A percentile compares a stretch with the other conserved stretches of the same genome.
Evolutionary conservation across 352 stramenopile genomes (phyloP).

Genomic region (Globisporangium orthogonon): DNA sequence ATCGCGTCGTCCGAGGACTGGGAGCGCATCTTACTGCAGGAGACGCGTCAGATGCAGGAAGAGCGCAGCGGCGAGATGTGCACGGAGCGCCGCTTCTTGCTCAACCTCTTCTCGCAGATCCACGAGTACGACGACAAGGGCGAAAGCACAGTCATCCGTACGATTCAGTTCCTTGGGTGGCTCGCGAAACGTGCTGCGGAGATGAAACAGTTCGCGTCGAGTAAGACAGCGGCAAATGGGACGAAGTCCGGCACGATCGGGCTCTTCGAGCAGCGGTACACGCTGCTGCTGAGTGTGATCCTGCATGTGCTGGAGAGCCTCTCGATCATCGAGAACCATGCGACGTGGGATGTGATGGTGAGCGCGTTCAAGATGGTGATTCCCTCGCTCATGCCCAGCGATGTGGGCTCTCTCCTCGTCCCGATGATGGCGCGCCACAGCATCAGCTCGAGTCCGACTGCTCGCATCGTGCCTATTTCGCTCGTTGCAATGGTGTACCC

Average conservation of each 20-base stretch:
- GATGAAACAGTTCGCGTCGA: constrained; percentile 47
- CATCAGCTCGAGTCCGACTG: constrained; percentile 78
- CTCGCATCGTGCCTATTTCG: constrained; percentile 75
- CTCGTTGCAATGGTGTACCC: constrained; percentile 75
- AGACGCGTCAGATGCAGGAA: constrained; percentile 56
- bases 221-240: constrained; percentile 15
- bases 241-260: constrained; percentile 12
- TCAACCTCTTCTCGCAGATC: constrained; percentile 82
- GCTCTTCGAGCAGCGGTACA: constrained; percentile 43
- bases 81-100: constrained; percentile 65
- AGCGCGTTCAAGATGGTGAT: constrained; percentile 76
- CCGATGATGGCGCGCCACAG: constrained; percentile 80
- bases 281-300: constrained; percentile 66
- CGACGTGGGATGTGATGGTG: constrained; percentile 87
- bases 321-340: constrained; percentile 87
- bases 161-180: constrained; percentile 79
- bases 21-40: constrained; percentile 46
- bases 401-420: constrained; percentile 59
- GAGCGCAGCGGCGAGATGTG: constrained; percentile 65
- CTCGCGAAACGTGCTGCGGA: constrained; percentile 60
- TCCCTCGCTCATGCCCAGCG: constrained; percentile 42
- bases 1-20: constrained; percentile 40
- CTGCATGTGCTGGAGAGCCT: constrained; percentile 80
- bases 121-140: constrained; percentile 87
- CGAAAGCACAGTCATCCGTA: constrained; percentile 77